Base-by-base conservation (phyloP, 371 early-diverging fungal genomes). In the Mucor mucedo region DNA sequence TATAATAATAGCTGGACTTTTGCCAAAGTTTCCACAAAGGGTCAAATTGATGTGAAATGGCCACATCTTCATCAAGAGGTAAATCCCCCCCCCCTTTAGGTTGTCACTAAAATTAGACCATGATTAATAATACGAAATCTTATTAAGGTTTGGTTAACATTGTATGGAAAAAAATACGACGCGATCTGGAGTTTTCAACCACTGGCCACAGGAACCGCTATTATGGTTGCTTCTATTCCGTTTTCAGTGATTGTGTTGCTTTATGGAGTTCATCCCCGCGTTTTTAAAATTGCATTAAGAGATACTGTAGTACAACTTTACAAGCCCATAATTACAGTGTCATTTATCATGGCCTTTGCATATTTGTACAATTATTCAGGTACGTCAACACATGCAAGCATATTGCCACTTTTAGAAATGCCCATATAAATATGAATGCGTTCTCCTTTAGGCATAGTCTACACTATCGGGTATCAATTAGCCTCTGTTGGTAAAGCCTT, bases 161-260 rank as follows among this genome's bases (percentile, higher is more conserved):
- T 81, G 21, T 81, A 76, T 47, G 61, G 61, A 3, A 78, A 75
- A 40, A 73, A 69, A 21, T 75, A 81, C 55, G 77, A 62, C 54
- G 77, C 79, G 8, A 48, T 81, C 28, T 81, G 75, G 77, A 52
- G 33, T 4, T 81, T 78, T 65, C 77, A 78, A 35, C 79, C 82
- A 3, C 41, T 81, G 27, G 71, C 71, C 9, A 81, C 79, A 8
- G 79, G 77, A 4, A 81, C 79, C 14, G 72, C 76, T 11, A 78
- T 78, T 38, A 58, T 77, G 10, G 55, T 76, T 8, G 48, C 72
- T 2, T 61, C 63, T 27, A 13, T 73, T 14, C 48, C 65, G 6
- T 78, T 72, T 45, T 64, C 69, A 44, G 60, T 54, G 28, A 33
- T 63, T 42, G 63, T 73, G n/a, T 50, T 77, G 27, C 29, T 68